A percentile compares a stretch with the other conserved stretches of the same genome.
Evolutionary conservation across 805 yeast genomes (phyloP).

Genomic region (Yueomyces sinensis): DNA sequence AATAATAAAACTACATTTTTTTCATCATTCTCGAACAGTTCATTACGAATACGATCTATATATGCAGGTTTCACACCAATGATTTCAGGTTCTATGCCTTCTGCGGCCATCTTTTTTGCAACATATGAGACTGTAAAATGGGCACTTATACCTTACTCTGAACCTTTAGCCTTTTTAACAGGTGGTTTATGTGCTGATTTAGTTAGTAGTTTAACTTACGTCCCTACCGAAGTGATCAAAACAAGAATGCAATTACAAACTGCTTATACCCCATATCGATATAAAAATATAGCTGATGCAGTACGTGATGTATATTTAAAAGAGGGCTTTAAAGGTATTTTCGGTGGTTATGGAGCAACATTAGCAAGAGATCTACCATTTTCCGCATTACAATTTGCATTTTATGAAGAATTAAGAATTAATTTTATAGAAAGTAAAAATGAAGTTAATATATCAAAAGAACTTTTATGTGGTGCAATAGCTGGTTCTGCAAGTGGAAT

Average conservation of each 20-base stretch:
- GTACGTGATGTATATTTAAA: conserved; percentile 41
- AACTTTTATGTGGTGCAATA: conserved; percentile 79
- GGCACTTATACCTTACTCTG: conserved; percentile 29
- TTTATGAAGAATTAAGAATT: conserved; percentile 68
- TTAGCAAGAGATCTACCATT: conserved; percentile 87
- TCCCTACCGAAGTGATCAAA: conserved; percentile 89
- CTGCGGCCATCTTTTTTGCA: conserved; percentile 87
- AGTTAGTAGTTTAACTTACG: conserved; percentile 77
- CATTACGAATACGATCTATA: not conserved
- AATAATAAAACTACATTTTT: conserved; percentile 84
- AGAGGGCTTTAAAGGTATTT: conserved; percentile 70
- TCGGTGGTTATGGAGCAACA: conserved; percentile 91
- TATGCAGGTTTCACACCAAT: conserved; percentile 93
- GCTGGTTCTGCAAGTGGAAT: conserved; percentile 92
- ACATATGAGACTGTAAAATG: conserved; percentile 71
- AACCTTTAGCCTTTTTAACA: conserved; percentile 62
- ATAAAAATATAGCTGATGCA: conserved; percentile 64
- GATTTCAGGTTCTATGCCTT: conserved; percentile 82
- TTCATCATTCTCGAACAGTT: conserved; percentile 39
- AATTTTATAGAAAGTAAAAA: not conserved
- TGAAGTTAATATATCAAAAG: conserved; percentile 36
- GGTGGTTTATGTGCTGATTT: conserved; percentile 94
- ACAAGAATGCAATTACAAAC: conserved; percentile 93
- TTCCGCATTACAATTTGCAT: conserved; percentile 90
- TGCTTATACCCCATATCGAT: conserved; percentile 78